These are phyloP conservation scores for Triticum dicoccoides DNA, from an alignment of 176 grass and related monocot genomes.

Conservation along the genomic window DNA sequence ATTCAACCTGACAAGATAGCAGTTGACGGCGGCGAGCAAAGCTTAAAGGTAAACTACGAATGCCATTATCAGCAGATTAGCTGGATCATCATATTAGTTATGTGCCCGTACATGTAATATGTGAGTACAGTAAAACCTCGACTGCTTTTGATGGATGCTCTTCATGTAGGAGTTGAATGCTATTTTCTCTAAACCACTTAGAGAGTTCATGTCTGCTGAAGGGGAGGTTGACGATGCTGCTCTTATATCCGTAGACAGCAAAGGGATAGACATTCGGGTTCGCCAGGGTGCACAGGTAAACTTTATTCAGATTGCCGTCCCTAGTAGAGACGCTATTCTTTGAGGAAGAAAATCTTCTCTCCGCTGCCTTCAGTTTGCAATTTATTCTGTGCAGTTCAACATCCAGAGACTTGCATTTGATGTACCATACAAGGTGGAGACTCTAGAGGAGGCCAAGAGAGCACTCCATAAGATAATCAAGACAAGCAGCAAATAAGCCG, in stretches of 20 bases:
- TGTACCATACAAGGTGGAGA: slow-evolving; percentile 72
- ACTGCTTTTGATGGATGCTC: slow-evolving; percentile 8
- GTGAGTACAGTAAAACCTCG: neutral
- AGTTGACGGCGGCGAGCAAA: slow-evolving; percentile 82
- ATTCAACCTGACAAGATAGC: slow-evolving; percentile 93
- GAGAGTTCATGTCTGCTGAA: slow-evolving; percentile 78
- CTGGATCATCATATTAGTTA: neutral
- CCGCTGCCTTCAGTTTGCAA: neutral
- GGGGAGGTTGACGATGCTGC: slow-evolving; percentile 90
- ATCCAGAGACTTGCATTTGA: slow-evolving; percentile 76
- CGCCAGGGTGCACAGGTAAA: slow-evolving; percentile 96
- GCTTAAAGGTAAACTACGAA: slow-evolving; percentile 67
- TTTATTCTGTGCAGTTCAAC: slow-evolving; percentile 63
- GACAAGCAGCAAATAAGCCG: slow-evolving; percentile 40
- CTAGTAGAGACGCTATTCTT: neutral
- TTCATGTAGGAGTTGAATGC: slow-evolving; percentile 74
- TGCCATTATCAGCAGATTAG: neutral
- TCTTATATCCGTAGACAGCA: slow-evolving; percentile 98
- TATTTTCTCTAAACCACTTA: slow-evolving; percentile 92
- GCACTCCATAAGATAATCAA: slow-evolving; percentile 85
- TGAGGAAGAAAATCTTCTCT: neutral
- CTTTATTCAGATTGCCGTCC: neutral
- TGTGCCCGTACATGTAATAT: neutral
- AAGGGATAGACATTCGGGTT: slow-evolving; percentile 95
- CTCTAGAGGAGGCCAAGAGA: slow-evolving; percentile 94